These are phyloP conservation scores for Amauroascus verrucosus DNA, from an alignment of 2,329 filamentous ascomycete species.

Conservation along the genomic window DNA sequence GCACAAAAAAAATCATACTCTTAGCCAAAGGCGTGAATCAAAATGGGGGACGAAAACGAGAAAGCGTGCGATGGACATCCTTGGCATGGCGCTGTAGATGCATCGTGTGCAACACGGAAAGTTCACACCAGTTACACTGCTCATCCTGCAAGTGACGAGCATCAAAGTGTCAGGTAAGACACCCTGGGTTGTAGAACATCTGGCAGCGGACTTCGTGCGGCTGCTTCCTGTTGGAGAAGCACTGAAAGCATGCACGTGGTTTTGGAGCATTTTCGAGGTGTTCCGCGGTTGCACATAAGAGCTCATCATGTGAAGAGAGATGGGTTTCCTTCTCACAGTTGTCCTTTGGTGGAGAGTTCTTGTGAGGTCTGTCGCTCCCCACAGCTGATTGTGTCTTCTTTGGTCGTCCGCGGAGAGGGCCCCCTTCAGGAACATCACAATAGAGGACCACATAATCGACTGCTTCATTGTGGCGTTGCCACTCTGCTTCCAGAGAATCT, in stretches of 20 bases:
- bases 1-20: neutral
- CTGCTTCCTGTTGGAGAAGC: neutral
- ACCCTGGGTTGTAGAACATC: neutral
- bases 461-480: conserved; percentile 17
- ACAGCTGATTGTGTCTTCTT: neutral
- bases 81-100: neutral
- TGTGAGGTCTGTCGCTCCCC: neutral
- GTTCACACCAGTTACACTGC: neutral
- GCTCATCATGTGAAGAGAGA: neutral
- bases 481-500: conserved; percentile 18
- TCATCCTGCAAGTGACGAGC: neutral
- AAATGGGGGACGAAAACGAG: neutral
- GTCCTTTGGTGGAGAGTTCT: neutral
- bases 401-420: conserved; percentile 5
- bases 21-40: neutral
- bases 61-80: neutral
- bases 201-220: neutral
- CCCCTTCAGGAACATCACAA: conserved; percentile 18
- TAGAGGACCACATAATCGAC: conserved; percentile 15
- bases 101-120: neutral
- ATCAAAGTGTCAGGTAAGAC: neutral
- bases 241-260: neutral
- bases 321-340: neutral
- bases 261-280: neutral
- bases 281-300: neutral